phyloP scores from a whole-genome alignment of 371 early-diverging fungal genomes.

The Blyttiomyces sp. region DNA sequence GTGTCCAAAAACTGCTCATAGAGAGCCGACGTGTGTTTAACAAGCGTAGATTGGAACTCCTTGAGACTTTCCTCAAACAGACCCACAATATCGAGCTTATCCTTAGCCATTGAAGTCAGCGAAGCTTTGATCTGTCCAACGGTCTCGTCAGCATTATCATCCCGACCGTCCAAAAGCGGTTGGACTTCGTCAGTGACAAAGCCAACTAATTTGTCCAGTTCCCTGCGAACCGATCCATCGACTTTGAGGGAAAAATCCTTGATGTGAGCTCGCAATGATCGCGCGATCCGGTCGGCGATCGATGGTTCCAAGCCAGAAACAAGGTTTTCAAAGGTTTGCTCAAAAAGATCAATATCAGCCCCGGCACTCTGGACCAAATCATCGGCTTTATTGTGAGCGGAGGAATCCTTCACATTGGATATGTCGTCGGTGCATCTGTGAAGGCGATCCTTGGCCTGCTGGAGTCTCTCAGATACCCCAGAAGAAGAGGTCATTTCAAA shows the following conservation, averaged over 20 bases:
- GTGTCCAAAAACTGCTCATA: neutral
- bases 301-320: neutral
- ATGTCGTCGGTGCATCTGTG: too few species aligned
- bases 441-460: too few species aligned
- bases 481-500: too few species aligned
- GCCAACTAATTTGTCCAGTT: constrained; percentile 21
- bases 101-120: neutral
- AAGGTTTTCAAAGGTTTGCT: neutral
- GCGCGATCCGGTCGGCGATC: neutral
- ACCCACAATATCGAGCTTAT: constrained; percentile 3
- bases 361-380: neutral
- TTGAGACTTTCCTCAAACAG: constrained; percentile 1
- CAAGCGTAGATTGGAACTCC: neutral
- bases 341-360: neutral
- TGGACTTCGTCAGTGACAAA: constrained; percentile 23
- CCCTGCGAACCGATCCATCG: constrained; percentile 22
- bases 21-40: neutral
- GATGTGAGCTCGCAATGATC: neutral
- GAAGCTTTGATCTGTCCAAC: neutral
- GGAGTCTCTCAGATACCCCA: too few species aligned
- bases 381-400: neutral
- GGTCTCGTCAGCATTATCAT: constrained; percentile 14
- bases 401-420: too few species aligned
- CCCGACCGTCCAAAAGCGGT: constrained; percentile 17
- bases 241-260: constrained; percentile 6